Evolutionary conservation across 148 eudicot species (phyloP).

Genomic region (Camellia lanceoleosa): DNA sequence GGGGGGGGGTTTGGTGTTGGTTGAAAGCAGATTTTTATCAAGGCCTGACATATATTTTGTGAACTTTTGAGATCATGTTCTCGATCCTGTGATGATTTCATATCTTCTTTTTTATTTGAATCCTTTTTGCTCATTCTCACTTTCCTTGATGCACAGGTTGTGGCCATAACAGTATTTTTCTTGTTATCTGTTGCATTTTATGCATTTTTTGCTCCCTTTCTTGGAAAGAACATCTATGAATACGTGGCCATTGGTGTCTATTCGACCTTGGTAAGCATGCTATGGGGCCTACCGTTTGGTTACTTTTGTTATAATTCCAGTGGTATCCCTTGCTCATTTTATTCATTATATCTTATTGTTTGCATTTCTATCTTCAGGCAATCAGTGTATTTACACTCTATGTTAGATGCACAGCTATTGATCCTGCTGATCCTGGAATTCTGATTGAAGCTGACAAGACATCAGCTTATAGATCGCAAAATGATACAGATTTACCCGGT

Average conservation of each 20-base stretch:
- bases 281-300: conserved; percentile 2
- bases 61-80: not conserved
- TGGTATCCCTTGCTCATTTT: not conserved
- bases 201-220: conserved; percentile 87
- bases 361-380: conserved; percentile 44
- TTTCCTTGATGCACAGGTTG: conserved; percentile 54
- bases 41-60: not conserved
- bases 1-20: no score
- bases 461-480: conserved; percentile 42
- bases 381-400: conserved; percentile 70
- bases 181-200: conserved; percentile 79
- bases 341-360: conserved; percentile 12
- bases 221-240: conserved; percentile 65
- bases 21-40: not conserved
- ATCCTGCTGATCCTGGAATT: conserved; percentile 97
- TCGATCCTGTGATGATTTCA: not conserved
- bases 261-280: conserved; percentile 67
- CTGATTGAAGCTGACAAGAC: conserved; percentile 56
- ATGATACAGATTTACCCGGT: conserved; percentile 65
- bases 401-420: conserved; percentile 87
- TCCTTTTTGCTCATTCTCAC: not conserved
- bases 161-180: conserved; percentile 81
- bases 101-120: not conserved
- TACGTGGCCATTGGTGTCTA: conserved; percentile 67
- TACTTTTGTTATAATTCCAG: not conserved